Evolutionary conservation across 2,329 filamentous ascomycete species (phyloP), one percentile per base, ranked within the genome.

Genomic region (Talaromyces islandicus): DNA sequence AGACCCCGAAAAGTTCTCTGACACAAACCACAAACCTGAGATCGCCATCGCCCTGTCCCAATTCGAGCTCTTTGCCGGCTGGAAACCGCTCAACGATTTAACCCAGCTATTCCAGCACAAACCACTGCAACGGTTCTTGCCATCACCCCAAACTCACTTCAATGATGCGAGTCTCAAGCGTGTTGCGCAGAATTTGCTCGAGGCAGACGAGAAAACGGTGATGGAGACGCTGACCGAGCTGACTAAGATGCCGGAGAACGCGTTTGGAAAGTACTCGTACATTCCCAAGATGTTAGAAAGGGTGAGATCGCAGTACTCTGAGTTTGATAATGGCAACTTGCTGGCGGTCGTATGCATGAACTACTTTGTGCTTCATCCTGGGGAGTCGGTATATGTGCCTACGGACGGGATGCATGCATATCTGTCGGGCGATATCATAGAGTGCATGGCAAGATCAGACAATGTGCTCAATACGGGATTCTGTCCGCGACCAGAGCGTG

Each of bases 1-100:
- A 64, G 80, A 90, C 58, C 88, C 88, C 0, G 73, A 84, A 2
- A 82, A 85, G 60, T 92, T 89, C 71, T 84, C 83, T 1, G 88
- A 92, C 64, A 76, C 83, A 2, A 92, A 92, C 71, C 88, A 92
- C 78, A 92, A 92, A 74, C 89, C 89, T 1, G 89, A 92, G 69
- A 92, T 92, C 57, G 88, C 89, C 0, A 77, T 92, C 1, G 88
- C 89, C 0, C 75, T 92, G 0, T 80, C 82, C 12, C 83, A 85
- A 24, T 92, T 92, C 66, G 88, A 92, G 71, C 85, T 88, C 0
- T 92, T 92, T 66, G 87, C 85, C 10, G 89, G 89, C 6, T 92
- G 87, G 77, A 91, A 90, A 68, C 85, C 87, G 0, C 75, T 89
- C 0, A 68, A 73, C 10, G 78, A 86, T 2, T 86, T 92, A 60